Percentiles rank a stretch among this genome's conserved stretches.
Evolutionary conservation across 331 rosid species (phyloP).

Genomic region (Rosa hybrid): DNA sequence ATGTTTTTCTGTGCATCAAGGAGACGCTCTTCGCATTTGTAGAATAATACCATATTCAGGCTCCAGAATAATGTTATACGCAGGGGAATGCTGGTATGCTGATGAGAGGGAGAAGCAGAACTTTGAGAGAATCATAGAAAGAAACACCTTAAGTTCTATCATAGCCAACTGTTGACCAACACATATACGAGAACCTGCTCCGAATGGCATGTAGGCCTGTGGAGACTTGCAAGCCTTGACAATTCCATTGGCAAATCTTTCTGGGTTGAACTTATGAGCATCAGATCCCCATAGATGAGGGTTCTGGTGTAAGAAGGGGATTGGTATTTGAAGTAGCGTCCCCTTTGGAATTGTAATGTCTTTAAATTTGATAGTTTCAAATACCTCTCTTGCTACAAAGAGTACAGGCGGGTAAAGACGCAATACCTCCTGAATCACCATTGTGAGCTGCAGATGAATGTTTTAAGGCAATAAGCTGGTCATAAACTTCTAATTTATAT

Average conservation of each 20-base stretch:
- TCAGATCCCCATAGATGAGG: slow-evolving; percentile 53
- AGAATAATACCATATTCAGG: slow-evolving; percentile 63
- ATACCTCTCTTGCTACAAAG: slow-evolving; percentile 34
- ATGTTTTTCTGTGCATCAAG: neutral
- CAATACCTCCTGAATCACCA: slow-evolving; percentile 73
- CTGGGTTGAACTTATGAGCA: slow-evolving; percentile 58
- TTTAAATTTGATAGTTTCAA: slow-evolving; percentile 42
- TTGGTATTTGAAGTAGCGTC: slow-evolving; percentile 47
- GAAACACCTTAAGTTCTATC: slow-evolving; percentile 56
- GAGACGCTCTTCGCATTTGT: slow-evolving; percentile 20
- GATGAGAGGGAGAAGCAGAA: slow-evolving; percentile 52
- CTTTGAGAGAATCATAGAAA: slow-evolving; percentile 43
- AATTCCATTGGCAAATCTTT: slow-evolving; percentile 56
- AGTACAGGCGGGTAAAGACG: slow-evolving; percentile 56
- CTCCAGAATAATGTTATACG: slow-evolving; percentile 37
- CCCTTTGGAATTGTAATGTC: slow-evolving; percentile 56
- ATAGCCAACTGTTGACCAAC: slow-evolving; percentile 64
- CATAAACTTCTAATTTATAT: neutral
- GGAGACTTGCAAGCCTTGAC: slow-evolving; percentile 51
- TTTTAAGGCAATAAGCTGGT: neutral
- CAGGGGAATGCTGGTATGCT: slow-evolving; percentile 54
- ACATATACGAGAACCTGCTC: slow-evolving; percentile 57
- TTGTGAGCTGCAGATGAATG: slow-evolving; percentile 40
- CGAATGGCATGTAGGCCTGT: slow-evolving; percentile 62
- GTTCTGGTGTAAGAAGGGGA: slow-evolving; percentile 46